phyloP scores from a whole-genome alignment of 106 monocot genomes.

The Dioscorea zingiberensis region DNA sequence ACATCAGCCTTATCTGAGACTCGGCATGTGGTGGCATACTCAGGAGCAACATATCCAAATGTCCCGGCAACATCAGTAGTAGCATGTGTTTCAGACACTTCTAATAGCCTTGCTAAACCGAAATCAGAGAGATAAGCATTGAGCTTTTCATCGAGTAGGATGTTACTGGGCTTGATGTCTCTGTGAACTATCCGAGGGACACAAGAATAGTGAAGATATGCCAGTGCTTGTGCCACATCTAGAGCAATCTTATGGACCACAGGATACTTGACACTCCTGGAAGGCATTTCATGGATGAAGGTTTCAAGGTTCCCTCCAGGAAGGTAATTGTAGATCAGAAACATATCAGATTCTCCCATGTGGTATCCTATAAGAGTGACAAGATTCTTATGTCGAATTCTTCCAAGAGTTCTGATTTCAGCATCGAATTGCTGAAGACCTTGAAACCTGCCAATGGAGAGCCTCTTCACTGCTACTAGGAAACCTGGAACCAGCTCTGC shows the following conservation, averaged over 20 bases:
- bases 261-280: slow-evolving; percentile 21
- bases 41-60: slow-evolving; percentile 69
- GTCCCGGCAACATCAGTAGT: slow-evolving; percentile 75
- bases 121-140: slow-evolving; percentile 77
- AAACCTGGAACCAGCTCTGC: slow-evolving; percentile 51
- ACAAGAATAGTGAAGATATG: slow-evolving; percentile 63
- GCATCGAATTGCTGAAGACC: slow-evolving; percentile 69
- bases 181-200: slow-evolving; percentile 63
- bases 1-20: slow-evolving; percentile 76
- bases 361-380: slow-evolving; percentile 66
- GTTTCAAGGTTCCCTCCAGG: slow-evolving; percentile 55
- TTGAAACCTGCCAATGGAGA: slow-evolving; percentile 52
- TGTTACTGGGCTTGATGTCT: slow-evolving; percentile 78
- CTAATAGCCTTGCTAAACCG: slow-evolving; percentile 60
- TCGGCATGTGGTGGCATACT: slow-evolving; percentile 65
- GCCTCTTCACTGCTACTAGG: slow-evolving; percentile 63
- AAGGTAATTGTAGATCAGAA: slow-evolving; percentile 62
- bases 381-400: slow-evolving; percentile 55
- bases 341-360: slow-evolving; percentile 53
- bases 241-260: slow-evolving; percentile 59
- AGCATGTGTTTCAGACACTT: slow-evolving; percentile 68
- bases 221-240: slow-evolving; percentile 44
- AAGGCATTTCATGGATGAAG: slow-evolving; percentile 44
- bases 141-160: slow-evolving; percentile 57
- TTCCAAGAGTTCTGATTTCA: slow-evolving; percentile 60